Evolutionary conservation across 2,329 filamentous ascomycete genomes (phyloP).

Genomic region (Penicillium polonicum): DNA sequence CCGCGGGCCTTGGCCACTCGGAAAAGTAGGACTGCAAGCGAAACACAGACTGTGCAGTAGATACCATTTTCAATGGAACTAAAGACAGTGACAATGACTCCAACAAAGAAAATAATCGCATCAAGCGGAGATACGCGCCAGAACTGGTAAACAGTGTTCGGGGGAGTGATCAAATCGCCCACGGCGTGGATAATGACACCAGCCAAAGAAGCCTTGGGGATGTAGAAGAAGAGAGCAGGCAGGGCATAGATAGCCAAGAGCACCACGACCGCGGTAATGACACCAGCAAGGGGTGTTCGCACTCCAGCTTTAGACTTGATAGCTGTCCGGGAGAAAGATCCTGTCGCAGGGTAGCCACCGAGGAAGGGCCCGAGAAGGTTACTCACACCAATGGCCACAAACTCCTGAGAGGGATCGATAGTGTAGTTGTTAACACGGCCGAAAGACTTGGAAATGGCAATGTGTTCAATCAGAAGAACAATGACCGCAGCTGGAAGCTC

Average conservation of each 20-base stretch:
- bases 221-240: conserved; percentile 88
- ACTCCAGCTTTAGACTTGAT: conserved; percentile 98
- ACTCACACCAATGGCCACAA: conserved; percentile 88
- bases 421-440: conserved; percentile 94
- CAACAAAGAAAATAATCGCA: conserved; percentile 87
- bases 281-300: conserved; percentile 82
- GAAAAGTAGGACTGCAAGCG: conserved; percentile 75
- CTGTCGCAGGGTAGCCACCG: conserved; percentile 87
- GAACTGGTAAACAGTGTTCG: conserved; percentile 90
- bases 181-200: conserved; percentile 96
- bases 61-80: conserved; percentile 86
- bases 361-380: conserved; percentile 91
- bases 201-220: conserved; percentile 74
- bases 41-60: conserved; percentile 78
- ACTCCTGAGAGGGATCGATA: conserved; percentile 92
- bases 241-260: conserved; percentile 87
- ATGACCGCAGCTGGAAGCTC: conserved; percentile 85
- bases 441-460: conserved; percentile 95
- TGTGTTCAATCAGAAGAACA: conserved; percentile 94
- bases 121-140: conserved; percentile 91
- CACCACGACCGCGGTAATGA: conserved; percentile 83
- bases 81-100: conserved; percentile 88
- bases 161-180: conserved; percentile 84
- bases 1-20: conserved; percentile 80
- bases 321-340: conserved; percentile 92